Evolutionary conservation across 306 rosid species (phyloP).

Genomic region (Clitoria ternatea): DNA sequence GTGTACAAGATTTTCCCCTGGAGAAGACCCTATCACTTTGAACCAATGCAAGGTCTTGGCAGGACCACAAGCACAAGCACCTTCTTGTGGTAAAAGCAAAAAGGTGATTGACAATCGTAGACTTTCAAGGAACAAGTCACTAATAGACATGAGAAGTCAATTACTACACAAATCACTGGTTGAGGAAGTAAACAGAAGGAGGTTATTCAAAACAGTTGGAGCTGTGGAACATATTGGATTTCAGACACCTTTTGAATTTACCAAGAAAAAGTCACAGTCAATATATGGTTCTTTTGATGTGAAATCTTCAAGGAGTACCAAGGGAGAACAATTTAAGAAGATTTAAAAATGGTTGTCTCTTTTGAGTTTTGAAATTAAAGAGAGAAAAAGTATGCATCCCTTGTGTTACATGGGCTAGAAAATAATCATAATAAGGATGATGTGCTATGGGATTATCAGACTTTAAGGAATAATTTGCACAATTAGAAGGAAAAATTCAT

Average conservation of each 20-base stretch:
- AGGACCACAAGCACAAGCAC: conserved; percentile 30
- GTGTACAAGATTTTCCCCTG: conserved; percentile 50
- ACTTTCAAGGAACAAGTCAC: conserved; percentile 63
- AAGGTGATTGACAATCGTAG: conserved; percentile 34
- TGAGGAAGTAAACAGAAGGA: conserved; percentile 68
- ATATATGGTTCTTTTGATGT: conserved; percentile 8
- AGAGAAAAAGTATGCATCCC: not conserved
- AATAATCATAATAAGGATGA: not conserved
- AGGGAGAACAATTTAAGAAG: conserved; percentile 19
- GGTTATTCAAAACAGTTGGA: conserved; percentile 76
- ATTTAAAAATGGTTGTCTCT: conserved; percentile 4
- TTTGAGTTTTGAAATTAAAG: not conserved
- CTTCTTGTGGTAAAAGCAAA: conserved; percentile 38
- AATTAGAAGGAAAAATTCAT: not conserved
- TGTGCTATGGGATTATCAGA: not conserved
- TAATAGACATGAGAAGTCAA: conserved; percentile 71
- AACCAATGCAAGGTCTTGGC: conserved; percentile 35
- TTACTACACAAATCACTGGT: conserved; percentile 64
- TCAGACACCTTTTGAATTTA: conserved; percentile 52
- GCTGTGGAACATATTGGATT: conserved; percentile 78
- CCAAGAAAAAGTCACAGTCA: conserved; percentile 27
- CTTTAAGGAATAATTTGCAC: conserved; percentile 1
- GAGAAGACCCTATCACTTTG: conserved; percentile 33
- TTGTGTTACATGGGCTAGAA: not conserved
- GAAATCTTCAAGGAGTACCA: conserved; percentile 27